A percentile compares a stretch with the other conserved stretches of the same genome.
Evolutionary conservation across 2,329 filamentous ascomycete species (phyloP).

Genomic region (Aspergillus sp.): DNA sequence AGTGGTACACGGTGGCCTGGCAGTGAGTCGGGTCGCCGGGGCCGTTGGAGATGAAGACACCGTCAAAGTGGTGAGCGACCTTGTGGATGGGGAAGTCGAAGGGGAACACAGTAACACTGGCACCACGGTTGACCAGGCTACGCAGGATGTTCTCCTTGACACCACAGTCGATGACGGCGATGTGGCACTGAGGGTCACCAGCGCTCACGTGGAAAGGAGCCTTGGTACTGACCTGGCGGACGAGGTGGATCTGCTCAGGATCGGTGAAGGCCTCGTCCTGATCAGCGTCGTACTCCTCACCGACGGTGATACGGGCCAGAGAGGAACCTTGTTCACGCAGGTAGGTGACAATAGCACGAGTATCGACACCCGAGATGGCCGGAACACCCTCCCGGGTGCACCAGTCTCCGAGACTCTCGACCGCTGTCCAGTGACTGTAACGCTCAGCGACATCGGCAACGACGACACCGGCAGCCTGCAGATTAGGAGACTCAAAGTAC

Average conservation of each 20-base stretch:
- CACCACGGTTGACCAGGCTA: constrained; percentile 82
- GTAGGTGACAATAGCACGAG: constrained; percentile 89
- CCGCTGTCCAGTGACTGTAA: constrained; percentile 98
- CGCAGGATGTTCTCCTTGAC: constrained; percentile 99
- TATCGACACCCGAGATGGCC: constrained; percentile 93
- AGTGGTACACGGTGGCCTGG: constrained; percentile 86
- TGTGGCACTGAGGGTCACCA: constrained; percentile 72
- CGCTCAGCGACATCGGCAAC: constrained; percentile 88
- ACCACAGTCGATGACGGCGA: constrained; percentile 93
- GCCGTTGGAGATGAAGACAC: constrained; percentile 98
- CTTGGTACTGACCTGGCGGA: constrained; percentile 95
- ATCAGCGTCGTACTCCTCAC: constrained; percentile 96
- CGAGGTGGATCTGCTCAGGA: constrained; percentile 91
- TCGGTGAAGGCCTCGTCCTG: constrained; percentile 95
- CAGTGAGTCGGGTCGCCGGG: constrained; percentile 97
- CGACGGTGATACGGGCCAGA: constrained; percentile 84
- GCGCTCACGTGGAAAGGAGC: constrained; percentile 92
- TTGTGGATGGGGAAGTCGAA: constrained; percentile 98
- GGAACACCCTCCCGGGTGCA: constrained; percentile 93
- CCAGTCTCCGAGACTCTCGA: constrained; percentile 88
- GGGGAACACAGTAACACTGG: constrained; percentile 88
- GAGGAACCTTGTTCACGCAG: constrained; percentile 96
- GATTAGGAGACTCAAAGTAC: constrained; percentile 97
- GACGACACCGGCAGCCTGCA: constrained; percentile 91
- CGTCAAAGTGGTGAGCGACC: constrained; percentile 94